Conservation (phyloP, 805 yeast species). For the Cyberlindnera amylophila region DNA sequence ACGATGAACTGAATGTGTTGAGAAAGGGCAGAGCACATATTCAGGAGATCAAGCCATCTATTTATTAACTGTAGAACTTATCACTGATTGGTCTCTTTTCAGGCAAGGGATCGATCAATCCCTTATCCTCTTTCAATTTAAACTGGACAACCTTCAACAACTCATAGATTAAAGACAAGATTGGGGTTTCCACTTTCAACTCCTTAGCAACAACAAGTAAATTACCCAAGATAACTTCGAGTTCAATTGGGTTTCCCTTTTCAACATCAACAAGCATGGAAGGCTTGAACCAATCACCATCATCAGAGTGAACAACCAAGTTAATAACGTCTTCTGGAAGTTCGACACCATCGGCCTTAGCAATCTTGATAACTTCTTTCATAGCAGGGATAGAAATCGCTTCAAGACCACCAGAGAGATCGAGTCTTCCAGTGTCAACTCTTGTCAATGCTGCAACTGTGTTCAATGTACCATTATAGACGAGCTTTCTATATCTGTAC, state of each 20-base stretch:
- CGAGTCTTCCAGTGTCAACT: constrained; percentile 55
- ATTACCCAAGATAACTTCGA: constrained; percentile 70
- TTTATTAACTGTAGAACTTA: not conserved
- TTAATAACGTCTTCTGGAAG: constrained; percentile 48
- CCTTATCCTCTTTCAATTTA: constrained; percentile 53
- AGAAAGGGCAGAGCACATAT: constrained; percentile 62
- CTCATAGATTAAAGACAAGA: constrained; percentile 51
- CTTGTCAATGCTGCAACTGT: constrained; percentile 58
- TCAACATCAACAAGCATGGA: constrained; percentile 72
- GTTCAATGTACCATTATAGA: constrained; percentile 67
- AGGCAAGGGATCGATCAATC: constrained; percentile 39
- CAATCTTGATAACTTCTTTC: constrained; percentile 62
- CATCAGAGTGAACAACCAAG: constrained; percentile 53
- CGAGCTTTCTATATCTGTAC: constrained; percentile 61
- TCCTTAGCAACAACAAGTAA: constrained; percentile 50
- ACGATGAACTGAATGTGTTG: constrained; percentile 90
- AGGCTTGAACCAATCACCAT: constrained; percentile 56
- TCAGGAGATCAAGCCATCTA: constrained; percentile 37
- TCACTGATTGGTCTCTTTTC: constrained; percentile 33
- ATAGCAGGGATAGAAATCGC: constrained; percentile 52
- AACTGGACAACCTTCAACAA: constrained; percentile 61
- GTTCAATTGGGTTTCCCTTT: constrained; percentile 64
- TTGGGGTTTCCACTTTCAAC: constrained; percentile 51
- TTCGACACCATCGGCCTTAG: constrained; percentile 62
- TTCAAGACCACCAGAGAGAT: constrained; percentile 39